Base-by-base conservation (phyloP, 2,329 filamentous ascomycete genomes). In the Colletotrichum siamense region DNA sequence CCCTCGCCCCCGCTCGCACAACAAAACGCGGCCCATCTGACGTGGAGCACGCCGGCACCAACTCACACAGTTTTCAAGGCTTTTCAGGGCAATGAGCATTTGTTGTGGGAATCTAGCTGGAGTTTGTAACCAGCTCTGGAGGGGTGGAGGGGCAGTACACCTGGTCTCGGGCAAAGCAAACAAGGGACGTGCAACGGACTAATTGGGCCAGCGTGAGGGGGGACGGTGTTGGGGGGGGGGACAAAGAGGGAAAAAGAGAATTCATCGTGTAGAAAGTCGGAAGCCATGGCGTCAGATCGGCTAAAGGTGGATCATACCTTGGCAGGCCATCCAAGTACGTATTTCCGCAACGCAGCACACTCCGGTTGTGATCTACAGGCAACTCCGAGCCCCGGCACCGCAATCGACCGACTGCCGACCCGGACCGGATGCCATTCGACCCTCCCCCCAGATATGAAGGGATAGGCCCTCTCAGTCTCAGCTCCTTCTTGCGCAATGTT, bases 251-350 rank as follows among this genome's bases (percentile, higher is more conserved):
- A 18, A 18, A n/a, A n/a, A n/a, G 16, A 12, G 18, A 30, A 30
- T 49, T 49, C 44, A 32, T 18, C 26, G 49, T 24, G 49, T 39
- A 24, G 18, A 10, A 52, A 10, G 34, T 24, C 18, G 44, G 36
- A 22, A 55, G 39, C 36, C 61, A 75, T 77, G 71, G 71, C 75
- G 75, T 75, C 71, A 77, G 71, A 76, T 74, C 69, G 71, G 74
- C 73, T 75, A 70, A 65, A 71, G 49, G 71, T 75, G 75, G 71
- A 66, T 30, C 66, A 75, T 66, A 18, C 24, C 71, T 77, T 75
- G 61, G 75, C 71, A n/a, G 69, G 36, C 22, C 36, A 24, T 73
- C 22, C 55, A 63, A 64, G 61, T 18, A 44, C 16, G 16, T 44
- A 30, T 63, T 24, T 63, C 18, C 13, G 26, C 32, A 30, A 18